Conservation (phyloP, 2,329 filamentous ascomycete species). For the Magnaporthales sp. region DNA sequence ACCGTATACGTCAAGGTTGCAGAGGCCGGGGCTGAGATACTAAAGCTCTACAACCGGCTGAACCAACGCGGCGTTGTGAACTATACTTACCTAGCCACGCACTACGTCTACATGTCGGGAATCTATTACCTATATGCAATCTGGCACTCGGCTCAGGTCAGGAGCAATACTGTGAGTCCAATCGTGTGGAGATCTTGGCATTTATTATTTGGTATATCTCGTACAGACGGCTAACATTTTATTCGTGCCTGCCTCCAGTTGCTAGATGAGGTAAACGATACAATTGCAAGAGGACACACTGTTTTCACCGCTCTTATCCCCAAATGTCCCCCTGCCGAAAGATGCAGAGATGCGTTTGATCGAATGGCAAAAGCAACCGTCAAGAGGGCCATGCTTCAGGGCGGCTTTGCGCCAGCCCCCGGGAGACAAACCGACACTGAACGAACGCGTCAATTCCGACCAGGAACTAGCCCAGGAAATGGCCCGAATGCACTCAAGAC, state of each 20-base stretch:
- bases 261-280: conserved; percentile 97
- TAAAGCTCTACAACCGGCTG: conserved; percentile 83
- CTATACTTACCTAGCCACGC: conserved; percentile 91
- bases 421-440: background rate
- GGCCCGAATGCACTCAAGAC: background rate
- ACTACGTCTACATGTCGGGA: conserved; percentile 95
- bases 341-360: conserved; percentile 89
- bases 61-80: conserved; percentile 86
- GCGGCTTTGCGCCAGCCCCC: conserved; percentile 56
- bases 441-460: background rate
- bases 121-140: conserved; percentile 95
- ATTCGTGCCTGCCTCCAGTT: conserved; percentile 36
- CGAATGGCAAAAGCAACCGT: conserved; percentile 92
- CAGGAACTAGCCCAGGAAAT: conserved; percentile 9
- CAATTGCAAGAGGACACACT: conserved; percentile 84
- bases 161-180: conserved; percentile 68
- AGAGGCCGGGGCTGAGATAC: conserved; percentile 85
- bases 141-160: conserved; percentile 87
- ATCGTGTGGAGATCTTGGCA: background rate
- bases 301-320: conserved; percentile 87
- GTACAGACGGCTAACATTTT: conserved; percentile 16
- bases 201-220: background rate
- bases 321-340: conserved; percentile 90
- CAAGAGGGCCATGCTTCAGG: conserved; percentile 85
- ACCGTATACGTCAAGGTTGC: conserved; percentile 90